These are phyloP conservation scores for Solanum raphanifolium DNA, from an alignment of 257 asterid genomes.

Conservation along the genomic window DNA sequence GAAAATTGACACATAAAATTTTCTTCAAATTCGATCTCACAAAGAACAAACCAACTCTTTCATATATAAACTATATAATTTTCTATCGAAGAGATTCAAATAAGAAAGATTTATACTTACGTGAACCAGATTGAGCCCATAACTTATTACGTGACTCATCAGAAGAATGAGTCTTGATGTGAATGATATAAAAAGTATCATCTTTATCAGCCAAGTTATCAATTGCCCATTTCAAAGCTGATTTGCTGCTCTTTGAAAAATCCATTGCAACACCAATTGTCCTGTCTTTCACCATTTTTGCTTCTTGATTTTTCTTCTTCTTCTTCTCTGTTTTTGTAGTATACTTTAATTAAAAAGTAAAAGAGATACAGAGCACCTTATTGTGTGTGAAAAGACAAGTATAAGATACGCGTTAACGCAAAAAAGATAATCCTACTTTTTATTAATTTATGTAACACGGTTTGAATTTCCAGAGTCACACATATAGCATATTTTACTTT, in stretches of 20 bases:
- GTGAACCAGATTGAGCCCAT: slow-evolving; percentile 61
- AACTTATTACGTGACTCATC: slow-evolving; percentile 37
- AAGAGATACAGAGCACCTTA: neutral
- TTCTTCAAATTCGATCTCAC: too few species aligned
- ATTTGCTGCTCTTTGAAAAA: slow-evolving; percentile 80
- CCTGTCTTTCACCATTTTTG: slow-evolving; percentile 61
- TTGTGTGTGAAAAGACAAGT: neutral
- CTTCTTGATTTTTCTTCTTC: neutral
- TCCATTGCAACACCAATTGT: slow-evolving; percentile 80
- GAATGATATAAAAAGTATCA: slow-evolving; percentile 52
- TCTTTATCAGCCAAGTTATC: slow-evolving; percentile 75
- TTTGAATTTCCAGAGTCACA: neutral
- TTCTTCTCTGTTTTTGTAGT: neutral
- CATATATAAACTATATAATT: too few species aligned
- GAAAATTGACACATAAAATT: too few species aligned
- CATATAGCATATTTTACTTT: too few species aligned
- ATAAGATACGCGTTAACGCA: neutral
- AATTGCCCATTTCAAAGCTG: slow-evolving; percentile 72
- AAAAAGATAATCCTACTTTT: neutral
- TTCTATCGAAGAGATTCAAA: too few species aligned
- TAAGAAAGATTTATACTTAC: slow-evolving; percentile 21
- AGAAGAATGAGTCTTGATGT: slow-evolving; percentile 27
- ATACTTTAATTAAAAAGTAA: neutral
- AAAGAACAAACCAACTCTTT: too few species aligned
- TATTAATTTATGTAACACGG: too few species aligned